A percentile compares a stretch with the other conserved stretches of the same genome.
phyloP scores from a whole-genome alignment of 169 alveolate species.

The Perkinsus olseni region DNA sequence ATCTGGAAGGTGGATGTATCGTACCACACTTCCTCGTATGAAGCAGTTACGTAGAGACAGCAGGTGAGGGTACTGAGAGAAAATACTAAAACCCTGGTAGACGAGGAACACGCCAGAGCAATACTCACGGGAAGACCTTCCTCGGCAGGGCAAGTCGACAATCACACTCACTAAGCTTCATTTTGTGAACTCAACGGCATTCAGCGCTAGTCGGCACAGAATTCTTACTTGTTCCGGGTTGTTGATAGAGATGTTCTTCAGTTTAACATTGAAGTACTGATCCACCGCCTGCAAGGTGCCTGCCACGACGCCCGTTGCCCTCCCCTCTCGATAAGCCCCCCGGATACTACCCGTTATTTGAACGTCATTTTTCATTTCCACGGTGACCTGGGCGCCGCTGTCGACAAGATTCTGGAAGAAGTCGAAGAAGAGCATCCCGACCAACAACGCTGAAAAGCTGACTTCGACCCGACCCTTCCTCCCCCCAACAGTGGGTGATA shows the following conservation, averaged over 20 bases:
- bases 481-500: too few relatives aligned
- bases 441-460: background rate
- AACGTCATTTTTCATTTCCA: slow-evolving; percentile 85
- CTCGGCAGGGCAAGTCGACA: too few relatives aligned
- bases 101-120: background rate
- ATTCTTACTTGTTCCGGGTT: slow-evolving; percentile 55
- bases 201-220: background rate
- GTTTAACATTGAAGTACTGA: slow-evolving; percentile 79
- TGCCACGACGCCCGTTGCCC: background rate
- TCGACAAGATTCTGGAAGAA: slow-evolving; percentile 81
- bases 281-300: slow-evolving; percentile 75
- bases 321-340: too few relatives aligned
- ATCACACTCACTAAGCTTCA: too few relatives aligned
- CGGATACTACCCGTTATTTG: slow-evolving; percentile 67
- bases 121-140: background rate
- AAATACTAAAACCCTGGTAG: slow-evolving; percentile 14
- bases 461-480: too few relatives aligned
- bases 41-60: slow-evolving; percentile 78
- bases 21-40: slow-evolving; percentile 87
- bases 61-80: background rate
- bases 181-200: background rate
- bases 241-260: slow-evolving; percentile 73
- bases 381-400: slow-evolving; percentile 71
- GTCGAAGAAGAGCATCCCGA: slow-evolving; percentile 62
- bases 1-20: slow-evolving; percentile 82